Evolutionary conservation across 2,329 filamentous ascomycete genomes (phyloP).

Genomic region (Cladosporium phlei): DNA sequence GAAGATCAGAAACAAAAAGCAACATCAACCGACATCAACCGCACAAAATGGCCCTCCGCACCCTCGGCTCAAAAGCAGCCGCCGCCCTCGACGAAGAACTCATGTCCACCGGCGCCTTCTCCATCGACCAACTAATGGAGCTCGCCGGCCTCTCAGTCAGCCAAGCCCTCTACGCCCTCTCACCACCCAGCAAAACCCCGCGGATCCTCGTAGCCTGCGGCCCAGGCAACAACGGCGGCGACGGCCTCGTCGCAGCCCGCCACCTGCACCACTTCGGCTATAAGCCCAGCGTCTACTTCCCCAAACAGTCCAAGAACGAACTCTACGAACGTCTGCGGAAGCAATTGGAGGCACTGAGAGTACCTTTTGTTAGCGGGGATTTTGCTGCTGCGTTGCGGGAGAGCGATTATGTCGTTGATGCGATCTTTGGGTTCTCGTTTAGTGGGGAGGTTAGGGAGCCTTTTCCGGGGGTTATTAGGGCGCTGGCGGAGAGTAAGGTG

Average conservation of each 20-base stretch:
- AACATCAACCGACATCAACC: background rate
- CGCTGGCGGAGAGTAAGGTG: constrained; percentile 66
- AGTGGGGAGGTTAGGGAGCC: constrained; percentile 87
- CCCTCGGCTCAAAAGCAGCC: constrained; percentile 80
- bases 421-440: constrained; percentile 95
- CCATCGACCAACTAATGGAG: constrained; percentile 95
- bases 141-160: constrained; percentile 88
- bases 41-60: constrained; percentile 38
- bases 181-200: constrained; percentile 66
- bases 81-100: constrained; percentile 87
- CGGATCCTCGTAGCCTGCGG: constrained; percentile 86
- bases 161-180: constrained; percentile 82
- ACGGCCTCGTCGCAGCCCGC: constrained; percentile 88
- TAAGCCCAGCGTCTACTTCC: constrained; percentile 82
- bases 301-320: constrained; percentile 85
- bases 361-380: constrained; percentile 81
- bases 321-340: constrained; percentile 81
- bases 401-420: constrained; percentile 80
- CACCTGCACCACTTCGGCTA: constrained; percentile 93
- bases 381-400: constrained; percentile 63
- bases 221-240: constrained; percentile 74
- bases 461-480: constrained; percentile 74
- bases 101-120: constrained; percentile 84
- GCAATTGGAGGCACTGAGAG: constrained; percentile 75
- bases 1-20: no score